Base-by-base conservation (phyloP, 2,329 filamentous ascomycete genomes). In the Aspergillus intermedius region DNA sequence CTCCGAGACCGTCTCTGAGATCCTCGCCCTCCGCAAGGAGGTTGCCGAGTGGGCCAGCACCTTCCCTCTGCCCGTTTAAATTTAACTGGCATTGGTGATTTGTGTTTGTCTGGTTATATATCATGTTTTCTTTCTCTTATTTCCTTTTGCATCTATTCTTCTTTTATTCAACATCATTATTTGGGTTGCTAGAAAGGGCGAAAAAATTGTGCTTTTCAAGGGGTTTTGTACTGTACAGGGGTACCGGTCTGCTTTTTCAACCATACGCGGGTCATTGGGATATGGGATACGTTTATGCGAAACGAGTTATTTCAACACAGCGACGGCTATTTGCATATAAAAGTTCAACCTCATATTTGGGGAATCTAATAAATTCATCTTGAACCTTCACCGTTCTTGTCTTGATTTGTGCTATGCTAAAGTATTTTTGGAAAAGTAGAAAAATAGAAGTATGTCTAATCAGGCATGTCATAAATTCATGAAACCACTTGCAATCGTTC, bases 11-110 rank as follows among this genome's bases (percentile, higher is more conserved):
- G 79, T 95, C 44, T 73, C 81, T 53, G 87, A 91, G 77, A 91
- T 98, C 74, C 84, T 87, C 69, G 81, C 79, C 60, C 80, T 95
- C 69, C 87, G 84, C 77, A 86, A 89, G 77, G 91, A 97, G 80
- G 90, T 98, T 69, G 78, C 88, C 42, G 75, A 75, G 44, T 98
- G 91, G 91, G 88, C 88, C 67, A 80, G 79, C 68, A 82, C 81
- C 59, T 98, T 96, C 87, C 93, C 93, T 65, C 86, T 98, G 54
- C 93, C 93, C 53, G 64, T 72, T 50, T 72, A 72, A 69, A 58
- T 47, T 45, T 48, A 30, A 12, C 28, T 41, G 28, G 19, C 34
- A 44, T 39, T 42, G 42, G 40, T 42, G 40, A 42, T 15, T 19
- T 42, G 5, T 6, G 6, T 42, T 23, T 19, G 21, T 42, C 46